Evolutionary conservation across 2,329 filamentous ascomycete species (phyloP).

Genomic region (Thelonectria blattea): DNA sequence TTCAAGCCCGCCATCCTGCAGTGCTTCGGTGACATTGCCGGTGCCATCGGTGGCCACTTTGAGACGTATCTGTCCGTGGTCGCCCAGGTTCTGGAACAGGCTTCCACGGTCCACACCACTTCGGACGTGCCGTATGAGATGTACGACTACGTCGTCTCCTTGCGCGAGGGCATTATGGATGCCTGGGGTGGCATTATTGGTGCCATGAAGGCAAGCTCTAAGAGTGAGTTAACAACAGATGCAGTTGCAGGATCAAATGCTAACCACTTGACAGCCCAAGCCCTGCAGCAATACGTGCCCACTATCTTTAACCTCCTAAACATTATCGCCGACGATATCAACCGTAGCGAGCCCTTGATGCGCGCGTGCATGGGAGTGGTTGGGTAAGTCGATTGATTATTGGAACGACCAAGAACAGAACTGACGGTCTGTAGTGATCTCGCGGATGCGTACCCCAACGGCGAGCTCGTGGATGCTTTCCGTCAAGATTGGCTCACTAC

Average conservation of each 20-base stretch:
- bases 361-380: slow-evolving; percentile 97
- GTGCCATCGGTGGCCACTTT: slow-evolving; percentile 89
- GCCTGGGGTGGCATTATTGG: slow-evolving; percentile 97
- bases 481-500: slow-evolving; percentile 87
- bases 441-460: slow-evolving; percentile 90
- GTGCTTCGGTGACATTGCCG: slow-evolving; percentile 97
- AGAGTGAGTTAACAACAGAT: slow-evolving; percentile 62
- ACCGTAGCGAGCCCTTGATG: slow-evolving; percentile 90
- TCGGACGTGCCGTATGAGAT: slow-evolving; percentile 90
- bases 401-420: background rate
- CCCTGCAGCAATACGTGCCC: slow-evolving; percentile 78
- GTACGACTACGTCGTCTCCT: slow-evolving; percentile 93
- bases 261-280: slow-evolving; percentile 59
- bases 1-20: slow-evolving; percentile 98
- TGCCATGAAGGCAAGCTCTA: slow-evolving; percentile 84
- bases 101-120: slow-evolving; percentile 78
- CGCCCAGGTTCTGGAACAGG: slow-evolving; percentile 92
- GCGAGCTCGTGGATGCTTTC: slow-evolving; percentile 84
- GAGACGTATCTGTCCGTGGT: slow-evolving; percentile 93
- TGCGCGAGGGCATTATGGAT: slow-evolving; percentile 98
- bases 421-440: slow-evolving; percentile 70
- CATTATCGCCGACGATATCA: slow-evolving; percentile 78
- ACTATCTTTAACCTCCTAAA: slow-evolving; percentile 88
- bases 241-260: slow-evolving; percentile 10
- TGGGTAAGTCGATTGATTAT: slow-evolving; percentile 66